Conservation (phyloP, 345 rosid species). For the Brassica cretica region DNA sequence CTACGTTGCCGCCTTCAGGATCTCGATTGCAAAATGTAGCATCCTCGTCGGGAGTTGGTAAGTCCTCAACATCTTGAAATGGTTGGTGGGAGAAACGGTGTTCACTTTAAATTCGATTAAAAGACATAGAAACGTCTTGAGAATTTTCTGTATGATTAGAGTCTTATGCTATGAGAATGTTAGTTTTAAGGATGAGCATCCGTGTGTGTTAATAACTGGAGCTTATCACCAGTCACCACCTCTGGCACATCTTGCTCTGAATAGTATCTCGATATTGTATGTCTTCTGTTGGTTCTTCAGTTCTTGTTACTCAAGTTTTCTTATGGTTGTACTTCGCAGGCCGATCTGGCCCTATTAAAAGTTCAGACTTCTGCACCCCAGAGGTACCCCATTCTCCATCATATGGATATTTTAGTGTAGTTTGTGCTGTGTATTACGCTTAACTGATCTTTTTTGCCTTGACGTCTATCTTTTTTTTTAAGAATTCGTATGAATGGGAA, state of each 20-base stretch:
- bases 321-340: constrained; percentile 50
- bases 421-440: constrained; percentile 18
- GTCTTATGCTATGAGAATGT: constrained; percentile 19
- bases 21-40: constrained; percentile 64
- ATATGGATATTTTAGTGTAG: constrained; percentile 10
- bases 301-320: constrained; percentile 18
- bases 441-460: constrained; percentile 28
- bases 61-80: constrained; percentile 19
- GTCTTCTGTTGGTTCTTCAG: background rate
- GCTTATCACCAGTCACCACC: background rate
- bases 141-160: constrained; percentile 11
- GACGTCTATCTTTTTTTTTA: constrained; percentile 32
- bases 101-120: constrained; percentile 1
- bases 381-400: constrained; percentile 64
- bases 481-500: constrained; percentile 71
- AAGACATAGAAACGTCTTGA: background rate
- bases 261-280: background rate
- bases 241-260: background rate
- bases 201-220: constrained; percentile 10
- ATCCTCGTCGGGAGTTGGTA: constrained; percentile 66
- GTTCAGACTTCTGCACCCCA: constrained; percentile 82
- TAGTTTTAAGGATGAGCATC: background rate
- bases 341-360: constrained; percentile 61
- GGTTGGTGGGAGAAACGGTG: background rate
- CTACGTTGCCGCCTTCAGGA: constrained; percentile 51